Base-by-base conservation (phyloP, 768 basidiomycete species). In the Chalciporus sphaerocephalus region DNA sequence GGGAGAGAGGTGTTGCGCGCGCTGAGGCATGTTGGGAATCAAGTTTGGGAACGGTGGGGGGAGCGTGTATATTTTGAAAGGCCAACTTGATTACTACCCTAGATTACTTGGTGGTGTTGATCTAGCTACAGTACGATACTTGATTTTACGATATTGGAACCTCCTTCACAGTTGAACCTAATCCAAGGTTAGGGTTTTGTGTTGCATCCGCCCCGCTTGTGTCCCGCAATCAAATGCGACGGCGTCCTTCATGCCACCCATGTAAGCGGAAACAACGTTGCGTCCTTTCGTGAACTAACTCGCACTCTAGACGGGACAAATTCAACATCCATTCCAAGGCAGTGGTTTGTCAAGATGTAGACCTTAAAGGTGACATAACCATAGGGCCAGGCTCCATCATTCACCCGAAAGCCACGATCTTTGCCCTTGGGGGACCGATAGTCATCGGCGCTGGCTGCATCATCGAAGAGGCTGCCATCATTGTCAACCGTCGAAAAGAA, bases 401-500 rank as follows among this genome's bases (percentile, higher is more conserved):
- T 17, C 94, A 98, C 53, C 94, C 95, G 0, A 92, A 94, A 62
- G 92, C 90, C 1, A 91, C 91, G 18, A 89, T 98, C 48, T 87
- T 94, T 56, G 93, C 94, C 12, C 79, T 92, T 45, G 84, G 82
- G 8, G 94, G 92, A 0, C 88, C 92, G 2, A 94, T 99, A 53
- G 75, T 92, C 36, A 86, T 99, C 42, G 95, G 93, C 12, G 72
- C 79, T 17, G 80, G 85, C 42, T 93, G 91, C 60, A 89, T 97
- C 56, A 80, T 98, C 46, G 96, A 98, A 59, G 96, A 99, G 62
- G 79, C 79, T 10, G 88, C 80, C 5, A 85, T 96, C 56, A 80
- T 99, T 51, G 85, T 96, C 41, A 97, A 98, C 66, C 76, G 90
- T 80, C 87, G 49, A 43, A 92, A 87, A 57, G 87, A 92, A 59